Percentiles rank a stretch among this genome's conserved stretches.
These are phyloP conservation scores for Rhodomyrtus psidioides DNA, from an alignment of 441 rosid species.

Conservation along the genomic window DNA sequence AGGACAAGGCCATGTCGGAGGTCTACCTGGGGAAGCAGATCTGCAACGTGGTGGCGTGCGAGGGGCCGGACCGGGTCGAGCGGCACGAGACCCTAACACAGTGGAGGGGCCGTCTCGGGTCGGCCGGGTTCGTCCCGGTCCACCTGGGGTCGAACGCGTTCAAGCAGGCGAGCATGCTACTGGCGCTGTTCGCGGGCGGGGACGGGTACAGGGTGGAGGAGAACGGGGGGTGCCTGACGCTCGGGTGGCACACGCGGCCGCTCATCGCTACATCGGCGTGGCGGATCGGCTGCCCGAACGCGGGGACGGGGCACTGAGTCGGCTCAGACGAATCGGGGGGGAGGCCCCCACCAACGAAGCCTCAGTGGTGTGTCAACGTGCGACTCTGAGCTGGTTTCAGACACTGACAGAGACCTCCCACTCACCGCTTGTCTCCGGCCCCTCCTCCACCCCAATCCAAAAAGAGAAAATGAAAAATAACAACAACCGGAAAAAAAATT, in stretches of 20 bases:
- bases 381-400: neutral
- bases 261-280: neutral
- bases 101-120: neutral
- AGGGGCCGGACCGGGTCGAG: neutral
- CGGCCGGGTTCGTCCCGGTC: neutral
- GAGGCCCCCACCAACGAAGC: neutral
- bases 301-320: no score
- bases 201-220: conserved; percentile 1
- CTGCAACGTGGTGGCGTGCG: conserved; percentile 4
- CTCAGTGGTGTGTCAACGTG: neutral
- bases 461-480: neutral
- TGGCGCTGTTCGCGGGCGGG: neutral
- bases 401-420: neutral
- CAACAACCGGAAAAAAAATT: neutral
- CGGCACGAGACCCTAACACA: neutral
- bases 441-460: neutral
- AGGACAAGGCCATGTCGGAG: neutral
- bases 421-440: neutral
- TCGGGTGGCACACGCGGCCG: conserved; percentile 2
- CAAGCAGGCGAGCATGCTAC: neutral
- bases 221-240: neutral
- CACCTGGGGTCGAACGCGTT: neutral
- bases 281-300: neutral
- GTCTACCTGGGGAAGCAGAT: neutral
- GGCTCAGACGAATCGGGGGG: no score